Percentiles rank a stretch among this genome's conserved stretches.
Conservation (phyloP, 345 rosid genomes). For the Linum usitatissimum region DNA sequence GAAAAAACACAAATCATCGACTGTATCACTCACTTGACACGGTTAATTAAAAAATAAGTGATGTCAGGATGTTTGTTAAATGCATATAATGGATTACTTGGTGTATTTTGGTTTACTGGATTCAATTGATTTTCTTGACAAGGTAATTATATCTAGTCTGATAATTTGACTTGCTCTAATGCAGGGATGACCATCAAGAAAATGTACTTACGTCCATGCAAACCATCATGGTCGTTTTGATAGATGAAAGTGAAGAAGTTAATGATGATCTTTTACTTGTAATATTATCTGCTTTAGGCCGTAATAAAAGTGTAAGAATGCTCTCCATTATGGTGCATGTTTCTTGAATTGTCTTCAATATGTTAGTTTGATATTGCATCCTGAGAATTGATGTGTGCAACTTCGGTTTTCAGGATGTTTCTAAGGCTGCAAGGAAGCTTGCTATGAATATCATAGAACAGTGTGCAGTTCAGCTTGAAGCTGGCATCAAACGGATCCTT, state of each 20-base stretch:
- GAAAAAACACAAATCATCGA: neutral
- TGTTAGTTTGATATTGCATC: conserved; percentile 10
- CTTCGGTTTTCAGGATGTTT: conserved; percentile 44
- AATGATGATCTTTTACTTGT: conserved; percentile 62
- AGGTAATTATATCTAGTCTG: conserved; percentile 5
- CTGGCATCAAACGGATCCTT: conserved; percentile 74
- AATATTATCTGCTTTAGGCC: conserved; percentile 67
- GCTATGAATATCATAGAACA: conserved; percentile 82
- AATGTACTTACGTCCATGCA: conserved; percentile 82
- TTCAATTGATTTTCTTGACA: neutral
- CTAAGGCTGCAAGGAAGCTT: conserved; percentile 64
- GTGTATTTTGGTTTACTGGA: neutral
- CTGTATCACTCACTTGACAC: neutral
- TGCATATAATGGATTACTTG: neutral
- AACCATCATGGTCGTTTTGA: conserved; percentile 66
- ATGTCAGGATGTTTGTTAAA: neutral
- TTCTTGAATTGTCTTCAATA: neutral
- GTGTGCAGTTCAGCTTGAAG: conserved; percentile 79
- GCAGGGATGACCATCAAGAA: conserved; percentile 95
- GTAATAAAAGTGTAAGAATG: conserved; percentile 54
- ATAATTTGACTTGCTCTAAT: conserved; percentile 10
- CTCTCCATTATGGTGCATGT: conserved; percentile 9
- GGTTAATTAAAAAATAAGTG: neutral
- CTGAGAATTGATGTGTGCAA: conserved; percentile 18
- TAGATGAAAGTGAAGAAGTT: conserved; percentile 93